Percentiles rank a stretch among this genome's conserved stretches.
Evolutionary conservation across 2,329 filamentous ascomycete species (phyloP).

Genomic region (Stagonosporopsis rhizophila): DNA sequence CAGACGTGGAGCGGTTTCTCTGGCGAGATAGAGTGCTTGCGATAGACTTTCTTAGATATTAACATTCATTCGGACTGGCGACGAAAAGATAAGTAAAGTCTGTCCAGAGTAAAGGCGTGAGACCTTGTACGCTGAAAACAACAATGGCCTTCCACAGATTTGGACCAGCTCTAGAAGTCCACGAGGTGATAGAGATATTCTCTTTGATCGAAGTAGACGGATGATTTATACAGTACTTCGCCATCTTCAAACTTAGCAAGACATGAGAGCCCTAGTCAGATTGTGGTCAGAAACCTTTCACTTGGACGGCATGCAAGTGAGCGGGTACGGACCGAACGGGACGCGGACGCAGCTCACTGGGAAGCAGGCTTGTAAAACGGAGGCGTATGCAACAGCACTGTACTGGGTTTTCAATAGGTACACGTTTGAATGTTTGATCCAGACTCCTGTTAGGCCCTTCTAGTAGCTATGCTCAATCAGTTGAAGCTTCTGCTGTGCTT

Average conservation of each 20-base stretch:
- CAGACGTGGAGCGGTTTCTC: not conserved
- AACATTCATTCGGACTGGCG: not conserved
- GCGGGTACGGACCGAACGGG: conserved; percentile 7
- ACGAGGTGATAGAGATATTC: not conserved
- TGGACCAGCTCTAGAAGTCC: not conserved
- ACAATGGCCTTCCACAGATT: not conserved
- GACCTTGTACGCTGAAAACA: not conserved
- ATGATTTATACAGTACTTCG: not conserved
- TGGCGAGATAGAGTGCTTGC: not conserved
- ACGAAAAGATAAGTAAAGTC: not conserved
- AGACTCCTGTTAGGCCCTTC: not conserved
- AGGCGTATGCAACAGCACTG: not conserved
- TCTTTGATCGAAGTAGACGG: not conserved
- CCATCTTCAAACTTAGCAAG: not conserved
- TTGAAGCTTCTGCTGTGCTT: not conserved
- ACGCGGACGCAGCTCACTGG: not conserved
- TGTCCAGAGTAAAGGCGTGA: not conserved
- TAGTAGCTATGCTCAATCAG: not conserved
- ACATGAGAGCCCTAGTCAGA: not conserved
- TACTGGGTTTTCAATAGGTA: not conserved
- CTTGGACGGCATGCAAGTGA: not conserved
- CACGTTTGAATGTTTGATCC: not conserved
- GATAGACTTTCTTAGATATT: not conserved
- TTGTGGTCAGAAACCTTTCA: too few species aligned
- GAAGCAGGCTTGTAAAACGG: not conserved